Base-by-base conservation (phyloP, 2,329 filamentous ascomycete genomes). In the Cyclaneusma minus region DNA sequence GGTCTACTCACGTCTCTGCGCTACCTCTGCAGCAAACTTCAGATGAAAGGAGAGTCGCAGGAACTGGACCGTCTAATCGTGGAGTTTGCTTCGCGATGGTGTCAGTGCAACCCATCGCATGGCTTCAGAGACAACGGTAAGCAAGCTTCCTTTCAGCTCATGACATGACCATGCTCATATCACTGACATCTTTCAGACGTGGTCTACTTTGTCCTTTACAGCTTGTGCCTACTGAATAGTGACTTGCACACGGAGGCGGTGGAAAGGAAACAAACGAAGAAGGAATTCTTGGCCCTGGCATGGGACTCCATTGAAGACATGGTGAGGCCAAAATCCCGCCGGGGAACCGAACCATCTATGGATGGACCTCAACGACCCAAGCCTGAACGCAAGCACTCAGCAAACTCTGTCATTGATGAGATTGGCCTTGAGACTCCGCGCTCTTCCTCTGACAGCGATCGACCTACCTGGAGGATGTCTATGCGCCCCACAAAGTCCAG, bases 181-280 rank as follows among this genome's bases (percentile, higher is more conserved):
- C 27, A 25, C 38, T 42, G 31, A 40, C 16, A 20, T 15, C 13
- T 13, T 17, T 2, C 21, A n/a, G 7, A 12, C 3, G 6, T 43
- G 79, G 85, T 98, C 11, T 87, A 98, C 49, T 94, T 85, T 13
- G 91, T 95, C 36, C 91, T 83, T 54, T 98, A 95, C 51, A 94
- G 89, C 1, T 72, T 98, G 36, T 75, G 98, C 45, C 64, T 98
- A 7, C 64, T 98, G 35, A 98, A 98, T 44, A 98, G 89, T 17
- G 89, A 98, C 56, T 60, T 98, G 29, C 87, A 98, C 28, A 34
- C 10, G 27, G 38, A n/a, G 34, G 32, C 18, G 18, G 18, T 20
- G 18, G 18, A 20, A 20, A 11, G 8, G 18, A 8, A 11, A 20
- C n/a, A n/a, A n/a, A 36, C 51, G 13, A 48, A 52, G 25, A 44